These are phyloP conservation scores for Rhizophora mangle DNA, from an alignment of 345 rosid genomes.

Conservation along the genomic window DNA sequence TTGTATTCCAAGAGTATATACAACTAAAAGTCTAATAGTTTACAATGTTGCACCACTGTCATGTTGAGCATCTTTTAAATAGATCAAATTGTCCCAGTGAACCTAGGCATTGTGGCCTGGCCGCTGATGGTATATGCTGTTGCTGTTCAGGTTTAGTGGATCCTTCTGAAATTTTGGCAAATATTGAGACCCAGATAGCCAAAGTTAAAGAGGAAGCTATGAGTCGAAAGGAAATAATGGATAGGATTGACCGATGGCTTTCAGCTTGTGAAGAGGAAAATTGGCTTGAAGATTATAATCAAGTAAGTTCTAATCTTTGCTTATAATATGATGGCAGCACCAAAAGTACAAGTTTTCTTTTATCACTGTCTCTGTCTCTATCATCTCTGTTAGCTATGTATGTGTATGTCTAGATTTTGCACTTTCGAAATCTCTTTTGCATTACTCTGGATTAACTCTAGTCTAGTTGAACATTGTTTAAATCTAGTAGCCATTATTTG, in stretches of 20 bases:
- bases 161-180: slow-evolving; percentile 83
- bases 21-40: too few relatives aligned
- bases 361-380: background rate
- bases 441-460: background rate
- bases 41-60: background rate
- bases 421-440: background rate
- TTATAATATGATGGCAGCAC: background rate
- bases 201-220: slow-evolving; percentile 77
- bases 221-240: slow-evolving; percentile 92
- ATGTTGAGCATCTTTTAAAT: background rate
- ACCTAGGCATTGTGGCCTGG: too few relatives aligned
- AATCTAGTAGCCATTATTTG: background rate
- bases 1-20: too few relatives aligned
- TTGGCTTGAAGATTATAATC: slow-evolving; percentile 93
- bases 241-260: slow-evolving; percentile 91
- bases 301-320: slow-evolving; percentile 40
- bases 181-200: slow-evolving; percentile 68
- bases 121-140: background rate
- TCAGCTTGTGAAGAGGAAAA: slow-evolving; percentile 91
- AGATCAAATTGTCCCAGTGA: background rate
- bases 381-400: background rate
- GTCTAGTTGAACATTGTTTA: background rate
- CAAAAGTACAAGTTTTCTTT: background rate
- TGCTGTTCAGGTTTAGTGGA: slow-evolving; percentile 73
- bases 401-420: background rate